Conservation (phyloP, 352 stramenopile genomes). For the Phytophthora crassamura region DNA sequence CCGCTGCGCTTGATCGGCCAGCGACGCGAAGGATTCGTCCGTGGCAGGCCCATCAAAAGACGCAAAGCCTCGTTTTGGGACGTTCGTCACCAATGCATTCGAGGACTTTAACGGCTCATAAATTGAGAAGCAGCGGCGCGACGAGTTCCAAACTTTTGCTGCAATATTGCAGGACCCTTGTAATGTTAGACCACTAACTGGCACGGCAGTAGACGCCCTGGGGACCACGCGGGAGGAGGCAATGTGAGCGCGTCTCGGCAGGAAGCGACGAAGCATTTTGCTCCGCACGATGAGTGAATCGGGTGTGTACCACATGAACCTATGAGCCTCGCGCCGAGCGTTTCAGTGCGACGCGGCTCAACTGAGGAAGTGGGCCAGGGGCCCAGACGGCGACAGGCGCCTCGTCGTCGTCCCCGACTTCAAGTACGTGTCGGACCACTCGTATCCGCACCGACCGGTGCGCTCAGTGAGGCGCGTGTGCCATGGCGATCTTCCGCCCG, state of each 20-base stretch:
- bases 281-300: too few species aligned
- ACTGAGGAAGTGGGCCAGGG: too few species aligned
- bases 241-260: neutral
- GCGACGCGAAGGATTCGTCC: slow-evolving; percentile 52
- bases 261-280: slow-evolving; percentile 33
- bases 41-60: slow-evolving; percentile 15
- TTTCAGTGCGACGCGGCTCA: too few species aligned
- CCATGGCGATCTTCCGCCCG: too few species aligned
- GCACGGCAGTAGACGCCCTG: neutral
- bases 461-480: too few species aligned
- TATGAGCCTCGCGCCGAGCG: too few species aligned
- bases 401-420: too few species aligned
- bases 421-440: too few species aligned
- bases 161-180: slow-evolving; percentile 6
- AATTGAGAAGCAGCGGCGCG: slow-evolving; percentile 7
- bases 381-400: too few species aligned
- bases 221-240: neutral
- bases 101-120: neutral
- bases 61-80: slow-evolving; percentile 24
- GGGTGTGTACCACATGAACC: neutral
- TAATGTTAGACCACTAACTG: neutral
- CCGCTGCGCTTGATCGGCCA: slow-evolving; percentile 40
- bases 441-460: too few species aligned
- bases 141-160: slow-evolving; percentile 4
- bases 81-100: too few species aligned